Base-by-base conservation (phyloP, 2,329 filamentous ascomycete species). In the Eutypella sp. region DNA sequence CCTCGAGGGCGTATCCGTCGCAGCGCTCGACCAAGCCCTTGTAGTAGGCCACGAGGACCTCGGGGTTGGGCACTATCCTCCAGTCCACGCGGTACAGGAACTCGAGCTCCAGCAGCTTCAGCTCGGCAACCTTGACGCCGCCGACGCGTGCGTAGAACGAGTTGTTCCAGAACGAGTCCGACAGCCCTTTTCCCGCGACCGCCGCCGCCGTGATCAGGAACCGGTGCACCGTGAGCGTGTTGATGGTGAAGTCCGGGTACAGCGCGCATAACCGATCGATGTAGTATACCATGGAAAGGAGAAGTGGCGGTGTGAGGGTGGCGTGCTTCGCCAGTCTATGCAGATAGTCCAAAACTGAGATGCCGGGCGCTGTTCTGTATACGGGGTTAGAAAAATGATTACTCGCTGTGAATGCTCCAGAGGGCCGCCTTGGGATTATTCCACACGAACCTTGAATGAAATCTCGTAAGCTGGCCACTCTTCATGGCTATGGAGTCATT, bases 271-370 rank as follows among this genome's bases (percentile, higher is more conserved):
- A 78, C 25, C 90, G 85, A 69, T 99, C 93, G 59, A 99, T 97
- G 61, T 97, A 99, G 64, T 95, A 99, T 47, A 99, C 93, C 89
- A 99, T 97, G 57, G 91, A 93, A 29, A 99, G 80, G n/a, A 99
- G 76, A 42, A 99, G 85, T 1, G 93, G 92, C 11, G 93, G 91
- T 6, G 89, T 90, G 3, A 99, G 76, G 0, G 92, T 96, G 22
- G 93, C 93, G 64, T 99, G 93, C 48, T 90, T 89, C 20, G 95
- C 93, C 47, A 99, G 76, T 52, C 93, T 85, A 59, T 93, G 87
- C 29, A 99, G 78, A 64, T 99, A 99, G 65, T 99, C 93, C 50
- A 85, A 77, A 25, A 99, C 92, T 22, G 90, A 96, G 48, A 99
- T 99, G 43, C 88, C 91, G 7, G 93, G 93, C 2, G 93, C 69